Evolutionary conservation across 345 rosid genomes (phyloP).

Genomic region (Arabidopsis arenosa): DNA sequence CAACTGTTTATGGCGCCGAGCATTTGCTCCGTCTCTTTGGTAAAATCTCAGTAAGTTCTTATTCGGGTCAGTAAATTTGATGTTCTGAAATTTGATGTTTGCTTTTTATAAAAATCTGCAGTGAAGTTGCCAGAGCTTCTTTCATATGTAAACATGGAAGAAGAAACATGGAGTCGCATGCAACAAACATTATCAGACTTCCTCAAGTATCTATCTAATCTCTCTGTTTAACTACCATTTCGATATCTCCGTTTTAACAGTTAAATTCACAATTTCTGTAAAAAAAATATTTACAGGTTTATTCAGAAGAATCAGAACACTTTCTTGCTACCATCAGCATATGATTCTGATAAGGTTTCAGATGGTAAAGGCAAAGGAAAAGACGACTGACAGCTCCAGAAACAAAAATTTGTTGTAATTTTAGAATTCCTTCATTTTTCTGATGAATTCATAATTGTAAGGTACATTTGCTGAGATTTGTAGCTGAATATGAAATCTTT

Average conservation of each 20-base stretch:
- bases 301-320: constrained; percentile 90
- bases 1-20: constrained; percentile 80
- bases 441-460: constrained; percentile 19
- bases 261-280: background rate
- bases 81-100: background rate
- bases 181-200: constrained; percentile 86
- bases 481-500: constrained; percentile 13
- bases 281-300: constrained; percentile 55
- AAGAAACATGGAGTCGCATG: constrained; percentile 75
- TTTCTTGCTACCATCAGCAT: constrained; percentile 70
- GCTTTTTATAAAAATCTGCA: constrained; percentile 40
- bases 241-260: background rate
- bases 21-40: constrained; percentile 86
- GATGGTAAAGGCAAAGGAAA: constrained; percentile 79
- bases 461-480: background rate
- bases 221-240: constrained; percentile 3
- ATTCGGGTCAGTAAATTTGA: background rate
- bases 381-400: constrained; percentile 52
- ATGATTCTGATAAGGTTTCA: constrained; percentile 56
- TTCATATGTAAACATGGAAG: constrained; percentile 84
- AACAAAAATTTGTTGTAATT: constrained; percentile 35
- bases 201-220: constrained; percentile 63
- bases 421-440: constrained; percentile 40
- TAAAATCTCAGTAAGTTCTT: constrained; percentile 35
- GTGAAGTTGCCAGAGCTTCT: constrained; percentile 95